Evolutionary conservation across 2,329 filamentous ascomycete species (phyloP).

Genomic region (Pseudocercospora fuligena): DNA sequence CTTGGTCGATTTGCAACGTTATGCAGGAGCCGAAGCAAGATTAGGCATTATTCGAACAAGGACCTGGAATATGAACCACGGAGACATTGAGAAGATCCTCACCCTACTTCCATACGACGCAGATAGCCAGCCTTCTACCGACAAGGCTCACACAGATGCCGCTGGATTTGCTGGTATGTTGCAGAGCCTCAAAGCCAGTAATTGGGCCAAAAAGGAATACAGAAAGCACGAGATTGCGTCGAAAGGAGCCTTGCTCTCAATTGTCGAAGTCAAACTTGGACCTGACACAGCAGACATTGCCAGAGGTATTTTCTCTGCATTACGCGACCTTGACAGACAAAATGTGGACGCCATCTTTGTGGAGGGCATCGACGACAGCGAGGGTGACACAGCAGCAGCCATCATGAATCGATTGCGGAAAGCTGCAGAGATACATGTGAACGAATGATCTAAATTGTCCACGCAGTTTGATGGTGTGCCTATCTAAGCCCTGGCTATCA

Average conservation of each 20-base stretch:
- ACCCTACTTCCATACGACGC: too few species aligned
- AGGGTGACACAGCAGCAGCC: conserved; percentile 79
- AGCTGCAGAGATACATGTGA: conserved; percentile 49
- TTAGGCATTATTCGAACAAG: conserved; percentile 50
- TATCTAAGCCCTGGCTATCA: neutral
- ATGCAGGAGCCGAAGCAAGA: conserved; percentile 31
- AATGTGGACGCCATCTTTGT: conserved; percentile 85
- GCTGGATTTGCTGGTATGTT: conserved; percentile 38
- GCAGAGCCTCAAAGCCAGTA: conserved; percentile 25
- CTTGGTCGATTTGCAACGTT: conserved; percentile 37
- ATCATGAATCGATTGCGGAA: conserved; percentile 59
- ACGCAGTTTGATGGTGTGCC: neutral
- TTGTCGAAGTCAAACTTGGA: conserved; percentile 76
- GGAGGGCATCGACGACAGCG: conserved; percentile 72
- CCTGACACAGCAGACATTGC: conserved; percentile 74
- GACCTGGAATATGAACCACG: conserved; percentile 36
- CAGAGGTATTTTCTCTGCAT: conserved; percentile 82
- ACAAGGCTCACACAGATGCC: conserved; percentile 27
- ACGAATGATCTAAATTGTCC: conserved; percentile 13
- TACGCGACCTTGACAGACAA: conserved; percentile 81
- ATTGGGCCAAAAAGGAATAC: conserved; percentile 16
- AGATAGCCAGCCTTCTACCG: neutral
- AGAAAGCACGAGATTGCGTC: conserved; percentile 14
- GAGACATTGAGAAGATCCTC: conserved; percentile 3
- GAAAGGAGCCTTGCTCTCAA: conserved; percentile 26